phyloP scores from a whole-genome alignment of 2,329 filamentous ascomycete species.

The Didymella keratinophila region DNA sequence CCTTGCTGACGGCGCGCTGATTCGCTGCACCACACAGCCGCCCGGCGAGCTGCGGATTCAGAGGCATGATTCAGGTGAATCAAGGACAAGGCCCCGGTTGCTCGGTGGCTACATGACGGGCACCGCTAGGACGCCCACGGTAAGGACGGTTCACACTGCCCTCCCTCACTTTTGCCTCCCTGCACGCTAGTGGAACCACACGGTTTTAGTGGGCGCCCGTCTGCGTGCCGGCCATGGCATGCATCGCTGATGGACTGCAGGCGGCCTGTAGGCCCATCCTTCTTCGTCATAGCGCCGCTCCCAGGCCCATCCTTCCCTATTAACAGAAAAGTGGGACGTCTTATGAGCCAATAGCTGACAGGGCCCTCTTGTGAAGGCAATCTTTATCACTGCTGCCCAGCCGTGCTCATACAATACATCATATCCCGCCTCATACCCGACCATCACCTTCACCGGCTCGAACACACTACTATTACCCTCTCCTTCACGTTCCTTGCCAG shows the following conservation, averaged over 20 bases:
- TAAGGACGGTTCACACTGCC: slow-evolving; percentile 30
- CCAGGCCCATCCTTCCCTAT: slow-evolving; percentile 49
- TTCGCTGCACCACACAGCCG: slow-evolving; percentile 34
- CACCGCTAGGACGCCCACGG: slow-evolving; percentile 25
- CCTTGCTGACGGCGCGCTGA: slow-evolving; percentile 27
- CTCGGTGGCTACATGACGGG: slow-evolving; percentile 34
- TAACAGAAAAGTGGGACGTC: slow-evolving; percentile 46
- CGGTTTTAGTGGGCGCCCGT: slow-evolving; percentile 34
- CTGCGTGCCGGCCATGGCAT: slow-evolving; percentile 39
- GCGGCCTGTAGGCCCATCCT: slow-evolving; percentile 44
- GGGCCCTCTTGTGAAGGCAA: slow-evolving; percentile 25
- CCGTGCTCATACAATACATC: slow-evolving; percentile 48
- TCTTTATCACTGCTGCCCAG: slow-evolving; percentile 48
- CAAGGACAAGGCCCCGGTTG: slow-evolving; percentile 33
- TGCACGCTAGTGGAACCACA: slow-evolving; percentile 36
- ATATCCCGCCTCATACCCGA: slow-evolving; percentile 46
- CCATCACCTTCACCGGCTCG: slow-evolving; percentile 24
- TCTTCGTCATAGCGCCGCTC: slow-evolving; percentile 49
- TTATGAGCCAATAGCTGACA: slow-evolving; percentile 39
- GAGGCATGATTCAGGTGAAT: slow-evolving; percentile 37
- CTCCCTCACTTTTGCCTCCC: slow-evolving; percentile 37
- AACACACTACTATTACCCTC: slow-evolving; percentile 30
- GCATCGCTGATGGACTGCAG: slow-evolving; percentile 41
- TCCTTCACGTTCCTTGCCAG: slow-evolving; percentile 33
- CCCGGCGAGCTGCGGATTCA: slow-evolving; percentile 33